These are phyloP conservation scores for Trametes versicolor DNA, from an alignment of 1,284 basidiomycete genomes.

Conservation along the genomic window DNA sequence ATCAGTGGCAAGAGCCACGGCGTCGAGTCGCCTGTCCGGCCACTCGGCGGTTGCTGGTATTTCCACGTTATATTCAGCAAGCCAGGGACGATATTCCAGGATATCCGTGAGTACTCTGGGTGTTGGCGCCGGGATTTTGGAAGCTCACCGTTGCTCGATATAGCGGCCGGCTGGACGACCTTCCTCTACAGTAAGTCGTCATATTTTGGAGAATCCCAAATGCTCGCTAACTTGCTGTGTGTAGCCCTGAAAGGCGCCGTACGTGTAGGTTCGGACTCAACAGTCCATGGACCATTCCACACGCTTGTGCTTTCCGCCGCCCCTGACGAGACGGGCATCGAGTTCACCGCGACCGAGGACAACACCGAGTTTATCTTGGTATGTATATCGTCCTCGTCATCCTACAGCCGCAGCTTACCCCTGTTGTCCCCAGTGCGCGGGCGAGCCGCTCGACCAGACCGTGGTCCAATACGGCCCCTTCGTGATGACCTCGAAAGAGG, in stretches of 20 bases:
- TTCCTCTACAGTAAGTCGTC: constrained; percentile 78
- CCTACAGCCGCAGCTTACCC: neutral
- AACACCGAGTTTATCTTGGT: constrained; percentile 80
- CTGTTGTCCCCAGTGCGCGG: constrained; percentile 67
- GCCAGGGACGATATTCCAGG: constrained; percentile 81
- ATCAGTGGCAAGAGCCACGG: constrained; percentile 92
- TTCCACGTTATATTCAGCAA: constrained; percentile 84
- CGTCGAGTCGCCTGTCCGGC: constrained; percentile 86
- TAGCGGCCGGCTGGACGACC: constrained; percentile 82
- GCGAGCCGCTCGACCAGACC: constrained; percentile 89
- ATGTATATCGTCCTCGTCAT: constrained; percentile 34
- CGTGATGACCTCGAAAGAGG: constrained; percentile 84
- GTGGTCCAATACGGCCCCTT: constrained; percentile 91
- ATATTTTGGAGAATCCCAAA: constrained; percentile 1
- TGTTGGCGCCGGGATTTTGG: no score
- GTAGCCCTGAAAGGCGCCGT: constrained; percentile 76
- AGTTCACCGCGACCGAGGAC: constrained; percentile 62
- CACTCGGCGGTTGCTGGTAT: constrained; percentile 94
- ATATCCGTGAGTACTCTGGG: constrained; percentile 69
- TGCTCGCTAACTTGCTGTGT: neutral
- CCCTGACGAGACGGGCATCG: constrained; percentile 67
- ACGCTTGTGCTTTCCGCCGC: constrained; percentile 81
- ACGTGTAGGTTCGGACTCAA: constrained; percentile 62
- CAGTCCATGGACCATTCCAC: constrained; percentile 68
- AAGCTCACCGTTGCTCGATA: constrained; percentile 9